Evolutionary conservation across 345 rosid genomes (phyloP), one percentile per base, ranked within the genome.

Genomic region (Linum lewisii): DNA sequence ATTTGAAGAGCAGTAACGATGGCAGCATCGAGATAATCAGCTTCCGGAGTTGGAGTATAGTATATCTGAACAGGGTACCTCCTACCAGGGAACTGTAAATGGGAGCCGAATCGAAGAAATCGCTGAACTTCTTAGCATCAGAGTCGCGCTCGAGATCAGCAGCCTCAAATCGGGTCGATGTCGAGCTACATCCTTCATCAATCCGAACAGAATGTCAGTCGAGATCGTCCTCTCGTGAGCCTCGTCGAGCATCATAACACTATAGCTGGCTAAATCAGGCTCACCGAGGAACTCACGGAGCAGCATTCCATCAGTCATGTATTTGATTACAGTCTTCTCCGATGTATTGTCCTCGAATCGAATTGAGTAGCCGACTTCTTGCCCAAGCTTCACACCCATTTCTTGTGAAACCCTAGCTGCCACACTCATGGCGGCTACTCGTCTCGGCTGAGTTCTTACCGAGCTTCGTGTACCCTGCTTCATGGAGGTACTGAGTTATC

Each of bases 281-380:
- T 18, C n/a, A 51, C 2, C 15, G 21, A 11, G 1, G 22, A 51
- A 51, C 22, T 51, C 54, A 1, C 54, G 15, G 8, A 51, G 21
- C 19, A 51, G 54, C 54, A 51, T 18, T 51, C 54, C 54, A 10
- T 51, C 54, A 51, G 54, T 51, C 21, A 51, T 51, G 8, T 51
- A 51, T 8, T 51, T 18, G 21, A 51, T 7, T 1, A 51, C 22
- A 11, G 54, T 51, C 21, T 15, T 5, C 54, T 51, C 54, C 22
- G 54, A 51, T 1, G 54, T 51, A 20, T 20, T 13, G 19, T 51
- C 21, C 22, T 51, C 7, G n/a, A 51, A 51, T 6, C 54, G 1
- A 18, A 51, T 51, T 7, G 15, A 10, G 54, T 4, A 51, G n/a
- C 54, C 54, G 22, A 51, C 54, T 21, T 49, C 52, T 7, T 49